These are phyloP conservation scores for Aspergillus candidus DNA, from an alignment of 2,329 filamentous ascomycete genomes.

Conservation along the genomic window DNA sequence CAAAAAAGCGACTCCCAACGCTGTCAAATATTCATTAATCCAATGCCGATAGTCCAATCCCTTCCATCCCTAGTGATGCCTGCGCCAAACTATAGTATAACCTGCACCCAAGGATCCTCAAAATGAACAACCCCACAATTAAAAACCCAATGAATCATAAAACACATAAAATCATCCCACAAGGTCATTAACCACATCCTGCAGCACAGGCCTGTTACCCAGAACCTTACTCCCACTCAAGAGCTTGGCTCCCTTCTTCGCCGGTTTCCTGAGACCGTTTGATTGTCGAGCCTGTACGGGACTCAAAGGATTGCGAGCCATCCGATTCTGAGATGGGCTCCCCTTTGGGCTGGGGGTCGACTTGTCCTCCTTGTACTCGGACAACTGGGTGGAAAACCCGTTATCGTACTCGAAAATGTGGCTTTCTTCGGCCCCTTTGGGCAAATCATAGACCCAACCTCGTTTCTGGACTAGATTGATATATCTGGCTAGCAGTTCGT, in stretches of 20 bases:
- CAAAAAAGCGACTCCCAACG: too few species aligned
- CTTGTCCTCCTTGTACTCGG: conserved; percentile 12
- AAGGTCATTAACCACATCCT: conserved; percentile 70
- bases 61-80: not conserved
- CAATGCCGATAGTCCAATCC: not conserved
- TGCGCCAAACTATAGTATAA: not conserved
- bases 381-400: conserved; percentile 15
- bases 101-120: conserved; percentile 3
- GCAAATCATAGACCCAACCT: conserved; percentile 75
- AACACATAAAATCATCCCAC: conserved; percentile 19
- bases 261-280: conserved; percentile 46
- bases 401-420: conserved; percentile 58
- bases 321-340: conserved; percentile 22
- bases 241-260: conserved; percentile 54
- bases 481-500: conserved; percentile 72
- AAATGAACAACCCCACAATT: not conserved
- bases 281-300: conserved; percentile 25
- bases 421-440: conserved; percentile 54
- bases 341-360: conserved; percentile 27
- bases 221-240: conserved; percentile 50
- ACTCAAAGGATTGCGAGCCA: conserved; percentile 24
- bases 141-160: not conserved
- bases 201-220: conserved; percentile 61
- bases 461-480: conserved; percentile 69
- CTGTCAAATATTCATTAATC: not conserved